phyloP scores from a whole-genome alignment of 2,329 filamentous ascomycete genomes.

The Sphaerulina populicola region DNA sequence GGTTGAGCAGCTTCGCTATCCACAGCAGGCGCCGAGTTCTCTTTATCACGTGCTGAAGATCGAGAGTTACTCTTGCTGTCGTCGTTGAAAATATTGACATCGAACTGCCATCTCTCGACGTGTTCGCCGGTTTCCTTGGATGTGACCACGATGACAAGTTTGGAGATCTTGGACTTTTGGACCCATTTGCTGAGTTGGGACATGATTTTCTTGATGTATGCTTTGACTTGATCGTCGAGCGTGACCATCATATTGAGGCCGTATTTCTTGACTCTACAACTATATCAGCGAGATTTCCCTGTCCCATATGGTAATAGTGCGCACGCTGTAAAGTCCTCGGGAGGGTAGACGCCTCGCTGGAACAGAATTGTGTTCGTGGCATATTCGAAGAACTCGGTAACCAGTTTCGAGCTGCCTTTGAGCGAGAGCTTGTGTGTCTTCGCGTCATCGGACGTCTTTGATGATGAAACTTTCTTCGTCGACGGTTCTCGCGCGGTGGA shows the following conservation, averaged over 20 bases:
- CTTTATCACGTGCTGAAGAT: conserved; percentile 49
- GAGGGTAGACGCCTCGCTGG: conserved; percentile 74
- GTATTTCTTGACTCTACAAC: conserved; percentile 83
- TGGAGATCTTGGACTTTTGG: conserved; percentile 91
- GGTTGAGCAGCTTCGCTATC: conserved; percentile 23
- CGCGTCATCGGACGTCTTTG: conserved; percentile 52
- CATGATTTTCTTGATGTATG: conserved; percentile 99
- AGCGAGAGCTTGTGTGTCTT: conserved; percentile 93
- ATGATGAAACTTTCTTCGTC: conserved; percentile 13
- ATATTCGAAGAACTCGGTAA: conserved; percentile 95
- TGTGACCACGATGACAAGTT: conserved; percentile 92
- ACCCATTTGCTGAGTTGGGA: conserved; percentile 96
- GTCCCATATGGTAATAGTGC: conserved; percentile 27
- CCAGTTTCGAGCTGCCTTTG: conserved; percentile 51
- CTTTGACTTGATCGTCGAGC: conserved; percentile 94
- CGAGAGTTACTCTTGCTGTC: conserved; percentile 39
- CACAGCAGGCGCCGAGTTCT: conserved; percentile 49
- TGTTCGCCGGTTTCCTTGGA: conserved; percentile 95
- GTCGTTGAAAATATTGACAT: conserved; percentile 39
- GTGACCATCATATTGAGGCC: conserved; percentile 97
- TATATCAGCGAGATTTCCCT: conserved; percentile 1
- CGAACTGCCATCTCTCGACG: conserved; percentile 96
- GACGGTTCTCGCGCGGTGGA: conserved; percentile 15
- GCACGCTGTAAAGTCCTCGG: conserved; percentile 90
- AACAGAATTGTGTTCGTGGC: conserved; percentile 98